phyloP scores from a whole-genome alignment of 805 yeast genomes.

The Hemisphaericaspora nanyangensis region DNA sequence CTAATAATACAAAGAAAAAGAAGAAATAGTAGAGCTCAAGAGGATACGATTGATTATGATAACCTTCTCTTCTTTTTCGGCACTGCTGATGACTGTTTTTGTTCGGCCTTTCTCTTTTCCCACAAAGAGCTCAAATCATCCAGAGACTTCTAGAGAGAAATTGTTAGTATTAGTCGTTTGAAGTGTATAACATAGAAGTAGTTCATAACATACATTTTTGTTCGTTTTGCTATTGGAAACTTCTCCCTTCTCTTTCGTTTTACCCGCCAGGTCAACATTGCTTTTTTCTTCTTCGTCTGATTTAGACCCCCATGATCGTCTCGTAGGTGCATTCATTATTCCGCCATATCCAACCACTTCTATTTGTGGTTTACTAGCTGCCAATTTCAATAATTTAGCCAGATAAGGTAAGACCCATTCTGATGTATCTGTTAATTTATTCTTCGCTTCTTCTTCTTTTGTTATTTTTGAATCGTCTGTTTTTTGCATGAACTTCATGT shows the following conservation, averaged over 20 bases:
- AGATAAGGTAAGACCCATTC: constrained; percentile 48
- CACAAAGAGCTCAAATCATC: constrained; percentile 6
- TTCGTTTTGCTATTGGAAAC: too few relatives aligned
- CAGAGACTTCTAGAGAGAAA: neutral
- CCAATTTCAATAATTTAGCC: constrained; percentile 20
- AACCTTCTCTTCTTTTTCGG: constrained; percentile 5
- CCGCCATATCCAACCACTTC: constrained; percentile 40
- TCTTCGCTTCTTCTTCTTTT: constrained; percentile 25
- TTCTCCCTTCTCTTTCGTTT: too few relatives aligned
- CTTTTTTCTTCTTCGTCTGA: constrained; percentile 6
- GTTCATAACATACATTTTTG: too few relatives aligned
- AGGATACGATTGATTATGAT: neutral
- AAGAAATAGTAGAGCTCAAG: constrained; percentile 10
- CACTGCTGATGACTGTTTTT: neutral
- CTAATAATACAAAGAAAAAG: constrained; percentile 19
- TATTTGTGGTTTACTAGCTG: constrained; percentile 18
- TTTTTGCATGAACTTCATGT: constrained; percentile 65
- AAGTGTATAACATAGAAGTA: too few relatives aligned
- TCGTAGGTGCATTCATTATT: constrained; percentile 16
- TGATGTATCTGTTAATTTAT: constrained; percentile 45
- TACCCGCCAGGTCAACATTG: too few relatives aligned
- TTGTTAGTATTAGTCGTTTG: too few relatives aligned
- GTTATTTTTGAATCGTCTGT: constrained; percentile 31
- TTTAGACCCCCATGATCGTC: constrained; percentile 14
- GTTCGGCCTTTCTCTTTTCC: constrained; percentile 7